Evolutionary conservation across 129 eudicot genomes (phyloP), one percentile per base, ranked within the genome.

Genomic region (Oenanthe sinensis): DNA sequence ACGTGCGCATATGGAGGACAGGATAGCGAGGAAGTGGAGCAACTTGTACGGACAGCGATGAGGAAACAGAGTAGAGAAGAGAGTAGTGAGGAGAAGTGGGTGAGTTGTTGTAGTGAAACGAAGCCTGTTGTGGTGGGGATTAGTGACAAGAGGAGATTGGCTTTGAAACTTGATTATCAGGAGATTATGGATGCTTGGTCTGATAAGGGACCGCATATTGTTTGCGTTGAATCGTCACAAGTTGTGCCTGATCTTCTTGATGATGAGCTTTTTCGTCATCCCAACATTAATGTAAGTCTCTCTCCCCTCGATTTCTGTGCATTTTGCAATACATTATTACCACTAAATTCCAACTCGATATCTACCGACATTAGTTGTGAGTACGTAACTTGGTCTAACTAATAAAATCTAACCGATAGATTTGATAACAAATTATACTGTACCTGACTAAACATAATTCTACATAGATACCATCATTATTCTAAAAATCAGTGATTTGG

Each of bases 131-230:
- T 24, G 2, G 68, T n/a, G 10, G 33, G 65, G 65, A 55, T 50
- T 71, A 74, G 48, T 67, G 77, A 37, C 30, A 9, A 11, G 60
- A 69, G 44, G 15, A 71, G 88, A 48, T 77, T 87, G 83, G 84
- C 77, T n/a, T 77, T 93, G 88, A 93, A 93, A 84, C 90, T 93
- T 65, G 98, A 93, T 75, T 93, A 93, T 80, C 84, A 87, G 13
- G 86, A 81, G 85, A 85, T 90, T 48, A 71, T 92, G 92, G 84
- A 85, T 58, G 87, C 95, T 68, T 92, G 96, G 97, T 87, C 90
- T 19, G 87, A 88, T 63, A 90, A 85, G 82, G 97, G 93, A 46
- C 87, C 93, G 26, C 85, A 88, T 48, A 90, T 81, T 20, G 79
- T 87, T 13, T 77, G 74, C 50, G 81, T 80, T 58, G 87, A 83